Conservation (phyloP, 2,329 filamentous ascomycete genomes). For the Huntiella moniliformis region DNA sequence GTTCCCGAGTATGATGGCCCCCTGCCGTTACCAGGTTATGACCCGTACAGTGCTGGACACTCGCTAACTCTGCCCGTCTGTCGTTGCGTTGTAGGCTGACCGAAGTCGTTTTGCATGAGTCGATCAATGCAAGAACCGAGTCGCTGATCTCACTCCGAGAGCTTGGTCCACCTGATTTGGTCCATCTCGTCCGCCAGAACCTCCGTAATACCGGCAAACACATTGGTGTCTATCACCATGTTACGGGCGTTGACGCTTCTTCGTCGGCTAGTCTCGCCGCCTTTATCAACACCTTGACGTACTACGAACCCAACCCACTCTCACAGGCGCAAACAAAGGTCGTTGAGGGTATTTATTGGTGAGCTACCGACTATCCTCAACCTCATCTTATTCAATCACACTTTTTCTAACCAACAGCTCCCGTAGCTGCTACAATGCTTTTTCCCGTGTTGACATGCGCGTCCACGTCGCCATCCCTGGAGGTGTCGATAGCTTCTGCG, state of each 20-base stretch:
- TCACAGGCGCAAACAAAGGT: constrained; percentile 60
- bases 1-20: constrained; percentile 44
- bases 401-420: background rate
- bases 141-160: constrained; percentile 71
- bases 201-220: constrained; percentile 38
- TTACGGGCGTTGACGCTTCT: constrained; percentile 89
- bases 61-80: constrained; percentile 12
- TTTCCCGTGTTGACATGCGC: constrained; percentile 93
- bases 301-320: constrained; percentile 51
- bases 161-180: constrained; percentile 85
- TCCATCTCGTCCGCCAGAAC: constrained; percentile 72
- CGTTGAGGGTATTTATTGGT: constrained; percentile 88
- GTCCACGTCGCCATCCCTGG: constrained; percentile 95
- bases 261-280: constrained; percentile 92
- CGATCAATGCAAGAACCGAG: constrained; percentile 83
- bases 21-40: constrained; percentile 5
- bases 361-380: constrained; percentile 17
- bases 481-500: constrained; percentile 89
- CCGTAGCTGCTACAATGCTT: constrained; percentile 83
- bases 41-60: background rate
- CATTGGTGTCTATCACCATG: constrained; percentile 93
- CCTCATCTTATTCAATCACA: background rate
- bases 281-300: constrained; percentile 95
- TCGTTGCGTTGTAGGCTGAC: constrained; percentile 46
- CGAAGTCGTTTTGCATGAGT: constrained; percentile 80